Conservation (phyloP, 768 basidiomycete genomes). For the Exsudoporus frostii region DNA sequence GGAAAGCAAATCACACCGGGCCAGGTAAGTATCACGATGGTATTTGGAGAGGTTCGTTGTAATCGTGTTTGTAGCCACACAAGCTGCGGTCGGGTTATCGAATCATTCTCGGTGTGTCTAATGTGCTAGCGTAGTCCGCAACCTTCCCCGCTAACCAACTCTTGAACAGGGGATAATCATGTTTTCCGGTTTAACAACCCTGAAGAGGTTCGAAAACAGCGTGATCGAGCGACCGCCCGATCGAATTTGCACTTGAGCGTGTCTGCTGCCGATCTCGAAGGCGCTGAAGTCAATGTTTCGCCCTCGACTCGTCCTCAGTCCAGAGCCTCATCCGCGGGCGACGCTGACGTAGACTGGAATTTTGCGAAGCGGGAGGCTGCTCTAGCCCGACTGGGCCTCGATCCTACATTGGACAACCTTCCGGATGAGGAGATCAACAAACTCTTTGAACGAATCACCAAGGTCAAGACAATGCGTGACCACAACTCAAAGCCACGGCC, state of each 20-base stretch:
- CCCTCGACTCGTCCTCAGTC: conserved; percentile 74
- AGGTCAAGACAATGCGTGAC: conserved; percentile 84
- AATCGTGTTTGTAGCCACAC: conserved; percentile 47
- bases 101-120: conserved; percentile 80
- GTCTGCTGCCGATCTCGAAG: conserved; percentile 65
- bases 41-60: conserved; percentile 4
- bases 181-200: conserved; percentile 98
- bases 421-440: conserved; percentile 95
- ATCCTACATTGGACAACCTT: conserved; percentile 87
- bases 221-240: conserved; percentile 74
- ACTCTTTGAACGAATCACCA: conserved; percentile 90
- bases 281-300: conserved; percentile 36
- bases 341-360: conserved; percentile 90
- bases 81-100: conserved; percentile 93
- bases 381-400: conserved; percentile 77
- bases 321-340: conserved; percentile 62
- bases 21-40: conserved; percentile 49
- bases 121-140: not conserved
- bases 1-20: conserved; percentile 80
- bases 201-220: conserved; percentile 88
- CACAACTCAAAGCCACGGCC: conserved; percentile 78
- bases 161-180: conserved; percentile 80
- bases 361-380: conserved; percentile 95
- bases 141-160: conserved; percentile 2
- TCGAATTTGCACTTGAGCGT: conserved; percentile 66